Base-by-base conservation (phyloP, 139 green algal genomes). In the Prasinococcaceae sp. region DNA sequence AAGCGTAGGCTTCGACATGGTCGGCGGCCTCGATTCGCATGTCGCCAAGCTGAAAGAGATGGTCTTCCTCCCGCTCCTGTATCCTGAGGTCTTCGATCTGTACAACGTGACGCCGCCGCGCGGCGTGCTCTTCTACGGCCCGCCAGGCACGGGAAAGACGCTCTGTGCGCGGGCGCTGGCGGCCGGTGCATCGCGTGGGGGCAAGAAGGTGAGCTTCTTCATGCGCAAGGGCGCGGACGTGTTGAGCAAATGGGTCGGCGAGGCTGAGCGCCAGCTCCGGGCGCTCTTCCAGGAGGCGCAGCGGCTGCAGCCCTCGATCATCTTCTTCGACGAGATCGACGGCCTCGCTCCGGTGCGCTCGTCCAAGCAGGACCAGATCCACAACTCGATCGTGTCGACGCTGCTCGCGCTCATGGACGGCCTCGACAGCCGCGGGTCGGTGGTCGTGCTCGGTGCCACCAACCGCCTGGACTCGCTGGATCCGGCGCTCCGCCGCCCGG, bases 401-500 rank as follows among this genome's bases (percentile, higher is more conserved):
- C 76, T 96, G 54, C 73, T 96, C 50, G 87, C 87, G 5, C 73
- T 96, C 8, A 96, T 95, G 87, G 87, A 96, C 58, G 87, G 87
- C 0, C 70, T 96, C 52, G 85, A 94, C 58, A 61, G 71, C 20
- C 60, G 87, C 2, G 87, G 87, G 3, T 58, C 80, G 37, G 77
- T 85, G 35, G 78, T 85, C 1, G 68, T 85, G 0, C 73, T 85
- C 10, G 78, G 78, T 5, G 80, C 80, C 23, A 90, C 80, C 19
- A 90, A 90, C 54, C 43, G 80, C 1, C 47, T 87, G 2, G 80
- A 90, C 48, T 68, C 80, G 10, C 64, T 90, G n/a, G 80, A 90
- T 48, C 55, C 47, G 3, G 80, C 80, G 4, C 66, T 90, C 35
- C 64, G 80, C 19, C 49, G 80, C 5, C 80, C 80, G 17, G 68